phyloP scores from a whole-genome alignment of 306 rosid species.

The Elaeagnus macrophylla region DNA sequence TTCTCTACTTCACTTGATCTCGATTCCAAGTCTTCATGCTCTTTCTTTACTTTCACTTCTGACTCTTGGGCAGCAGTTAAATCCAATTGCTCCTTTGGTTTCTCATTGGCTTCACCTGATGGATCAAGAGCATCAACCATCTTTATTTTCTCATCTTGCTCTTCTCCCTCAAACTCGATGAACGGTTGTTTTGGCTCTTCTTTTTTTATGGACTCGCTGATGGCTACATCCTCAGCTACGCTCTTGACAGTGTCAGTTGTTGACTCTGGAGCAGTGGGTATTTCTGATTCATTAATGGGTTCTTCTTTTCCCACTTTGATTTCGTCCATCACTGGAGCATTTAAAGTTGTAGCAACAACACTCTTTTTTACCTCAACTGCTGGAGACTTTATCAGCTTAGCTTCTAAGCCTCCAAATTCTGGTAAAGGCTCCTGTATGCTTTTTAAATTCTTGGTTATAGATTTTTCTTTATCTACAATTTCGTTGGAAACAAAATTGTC shows the following conservation, averaged over 20 bases:
- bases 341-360: conserved; percentile 19
- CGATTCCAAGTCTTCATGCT: conserved; percentile 6
- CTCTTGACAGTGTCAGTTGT: conserved; percentile 12
- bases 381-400: conserved; percentile 8
- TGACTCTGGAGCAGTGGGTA: conserved; percentile 14
- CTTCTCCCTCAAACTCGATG: conserved; percentile 13
- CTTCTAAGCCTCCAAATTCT: neutral
- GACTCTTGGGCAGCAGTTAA: conserved; percentile 19
- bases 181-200: conserved; percentile 17
- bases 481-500: neutral
- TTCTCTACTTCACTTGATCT: neutral
- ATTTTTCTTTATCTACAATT: neutral
- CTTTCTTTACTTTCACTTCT: conserved; percentile 12
- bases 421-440: conserved; percentile 2
- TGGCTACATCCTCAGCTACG: conserved; percentile 2
- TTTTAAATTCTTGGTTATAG: conserved; percentile 1
- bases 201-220: conserved; percentile 3
- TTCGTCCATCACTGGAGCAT: conserved; percentile 13
- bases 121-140: conserved; percentile 21
- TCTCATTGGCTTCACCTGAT: conserved; percentile 18
- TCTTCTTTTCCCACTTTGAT: conserved; percentile 22
- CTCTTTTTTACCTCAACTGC: conserved; percentile 17
- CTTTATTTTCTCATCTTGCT: conserved; percentile 27
- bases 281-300: conserved; percentile 19
- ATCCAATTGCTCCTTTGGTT: conserved; percentile 13